Conservation (phyloP, 2,329 filamentous ascomycete genomes). For the Paramyrothecium roridum region DNA sequence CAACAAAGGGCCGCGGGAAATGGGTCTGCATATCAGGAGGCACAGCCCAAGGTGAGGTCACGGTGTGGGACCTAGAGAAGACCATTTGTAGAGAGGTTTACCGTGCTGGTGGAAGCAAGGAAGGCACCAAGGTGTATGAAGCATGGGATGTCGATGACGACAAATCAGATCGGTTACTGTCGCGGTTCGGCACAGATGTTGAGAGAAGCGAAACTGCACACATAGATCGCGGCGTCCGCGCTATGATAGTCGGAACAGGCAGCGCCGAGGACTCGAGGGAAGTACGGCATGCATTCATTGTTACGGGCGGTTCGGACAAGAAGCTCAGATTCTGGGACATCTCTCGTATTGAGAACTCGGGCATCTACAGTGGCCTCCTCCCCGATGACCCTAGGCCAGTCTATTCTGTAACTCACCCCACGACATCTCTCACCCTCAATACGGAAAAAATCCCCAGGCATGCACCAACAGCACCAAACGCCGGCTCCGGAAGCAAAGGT, state of each 20-base stretch:
- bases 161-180: conserved; percentile 79
- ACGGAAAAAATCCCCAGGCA: conserved; percentile 56
- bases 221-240: conserved; percentile 66
- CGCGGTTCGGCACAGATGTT: conserved; percentile 74
- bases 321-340: conserved; percentile 95
- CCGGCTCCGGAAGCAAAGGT: conserved; percentile 24
- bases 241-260: conserved; percentile 71
- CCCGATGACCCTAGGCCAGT: conserved; percentile 68
- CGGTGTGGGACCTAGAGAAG: conserved; percentile 94
- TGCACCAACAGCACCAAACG: conserved; percentile 25
- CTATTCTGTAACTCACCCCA: conserved; percentile 64
- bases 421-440: conserved; percentile 61
- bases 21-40: conserved; percentile 89
- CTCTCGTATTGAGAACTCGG: conserved; percentile 70
- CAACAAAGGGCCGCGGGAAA: conserved; percentile 71
- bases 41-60: conserved; percentile 82
- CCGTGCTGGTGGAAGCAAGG: conserved; percentile 62
- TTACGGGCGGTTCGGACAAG: conserved; percentile 86
- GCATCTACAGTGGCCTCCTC: conserved; percentile 75
- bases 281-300: conserved; percentile 74
- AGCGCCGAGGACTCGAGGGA: conserved; percentile 68
- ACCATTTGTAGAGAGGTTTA: conserved; percentile 86
- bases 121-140: conserved; percentile 66
- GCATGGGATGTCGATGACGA: conserved; percentile 91
- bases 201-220: conserved; percentile 56